A percentile compares a stretch with the other conserved stretches of the same genome.
Evolutionary conservation across 257 asterid species (phyloP).

Genomic region (Eucommia ulmoides): DNA sequence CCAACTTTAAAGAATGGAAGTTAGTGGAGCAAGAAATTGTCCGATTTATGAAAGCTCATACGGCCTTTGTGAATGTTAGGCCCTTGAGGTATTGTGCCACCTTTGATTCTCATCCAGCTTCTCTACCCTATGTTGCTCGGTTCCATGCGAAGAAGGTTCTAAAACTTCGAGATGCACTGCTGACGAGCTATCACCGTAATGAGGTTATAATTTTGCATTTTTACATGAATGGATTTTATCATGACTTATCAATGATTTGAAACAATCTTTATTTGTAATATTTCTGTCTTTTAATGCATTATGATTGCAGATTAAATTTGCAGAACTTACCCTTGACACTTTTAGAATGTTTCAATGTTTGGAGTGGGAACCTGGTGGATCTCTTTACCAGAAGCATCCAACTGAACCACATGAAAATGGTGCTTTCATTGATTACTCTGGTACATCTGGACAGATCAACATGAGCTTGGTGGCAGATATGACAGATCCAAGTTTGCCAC

Average conservation of each 20-base stretch:
- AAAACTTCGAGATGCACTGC: conserved; percentile 77
- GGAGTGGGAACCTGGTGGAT: conserved; percentile 97
- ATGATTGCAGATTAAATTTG: conserved; percentile 68
- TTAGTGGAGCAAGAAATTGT: conserved; percentile 78
- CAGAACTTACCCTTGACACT: conserved; percentile 86
- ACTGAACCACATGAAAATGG: conserved; percentile 59
- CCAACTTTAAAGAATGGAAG: conserved; percentile 96
- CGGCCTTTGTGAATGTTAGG: conserved; percentile 32
- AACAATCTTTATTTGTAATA: too few species aligned
- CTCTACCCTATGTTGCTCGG: conserved; percentile 72
- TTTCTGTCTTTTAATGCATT: not conserved
- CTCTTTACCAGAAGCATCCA: conserved; percentile 54
- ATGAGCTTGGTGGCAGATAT: conserved; percentile 72
- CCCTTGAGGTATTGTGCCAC: conserved; percentile 69
- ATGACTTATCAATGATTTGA: not conserved
- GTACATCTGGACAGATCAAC: conserved; percentile 79
- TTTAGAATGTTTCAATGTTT: conserved; percentile 94
- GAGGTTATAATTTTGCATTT: conserved; percentile 42
- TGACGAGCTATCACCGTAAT: conserved; percentile 78
- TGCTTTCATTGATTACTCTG: conserved; percentile 46
- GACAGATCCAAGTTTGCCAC: conserved; percentile 89
- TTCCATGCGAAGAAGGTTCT: conserved; percentile 89
- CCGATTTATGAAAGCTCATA: conserved; percentile 58
- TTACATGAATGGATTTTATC: not conserved
- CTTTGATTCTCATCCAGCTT: conserved; percentile 75